These are phyloP conservation scores for Xerocomus spinulosus DNA, from an alignment of 768 basidiomycete genomes.

Conservation along the genomic window DNA sequence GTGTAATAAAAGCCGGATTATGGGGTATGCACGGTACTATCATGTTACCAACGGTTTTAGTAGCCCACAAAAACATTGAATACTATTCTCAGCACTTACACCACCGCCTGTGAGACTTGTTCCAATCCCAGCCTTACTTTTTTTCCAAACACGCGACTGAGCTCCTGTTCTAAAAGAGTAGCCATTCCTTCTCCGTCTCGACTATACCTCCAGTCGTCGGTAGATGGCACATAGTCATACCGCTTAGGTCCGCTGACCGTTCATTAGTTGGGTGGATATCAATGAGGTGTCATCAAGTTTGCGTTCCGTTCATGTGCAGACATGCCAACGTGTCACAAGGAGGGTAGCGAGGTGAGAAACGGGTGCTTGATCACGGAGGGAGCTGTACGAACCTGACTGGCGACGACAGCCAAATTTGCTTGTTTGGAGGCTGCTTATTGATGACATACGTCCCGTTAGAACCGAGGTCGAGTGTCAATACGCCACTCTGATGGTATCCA, in stretches of 20 bases:
- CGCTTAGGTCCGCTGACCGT: constrained; percentile 80
- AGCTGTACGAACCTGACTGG: constrained; percentile 62
- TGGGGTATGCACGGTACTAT: constrained; percentile 4
- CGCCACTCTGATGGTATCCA: constrained; percentile 63
- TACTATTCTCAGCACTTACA: constrained; percentile 4
- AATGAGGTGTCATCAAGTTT: background rate
- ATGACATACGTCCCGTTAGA: constrained; percentile 85
- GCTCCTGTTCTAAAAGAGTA: constrained; percentile 63
- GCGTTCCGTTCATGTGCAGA: constrained; percentile 7
- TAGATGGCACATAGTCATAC: constrained; percentile 64
- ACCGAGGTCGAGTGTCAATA: constrained; percentile 76
- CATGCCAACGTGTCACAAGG: background rate
- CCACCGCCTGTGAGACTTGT: constrained; percentile 20
- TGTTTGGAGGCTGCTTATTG: constrained; percentile 96
- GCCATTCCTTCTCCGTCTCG: constrained; percentile 62
- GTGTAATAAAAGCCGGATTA: constrained; percentile 9
- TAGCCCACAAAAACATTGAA: background rate
- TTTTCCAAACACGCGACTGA: constrained; percentile 41
- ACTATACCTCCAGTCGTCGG: constrained; percentile 69
- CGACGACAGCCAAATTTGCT: constrained; percentile 94
- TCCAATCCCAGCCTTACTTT: constrained; percentile 32
- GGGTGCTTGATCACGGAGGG: background rate
- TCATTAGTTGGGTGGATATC: background rate
- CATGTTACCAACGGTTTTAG: background rate
- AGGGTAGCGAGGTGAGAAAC: constrained; percentile 2